phyloP scores from a whole-genome alignment of 2,329 filamentous ascomycete species.

The Clonostachys sp. region DNA sequence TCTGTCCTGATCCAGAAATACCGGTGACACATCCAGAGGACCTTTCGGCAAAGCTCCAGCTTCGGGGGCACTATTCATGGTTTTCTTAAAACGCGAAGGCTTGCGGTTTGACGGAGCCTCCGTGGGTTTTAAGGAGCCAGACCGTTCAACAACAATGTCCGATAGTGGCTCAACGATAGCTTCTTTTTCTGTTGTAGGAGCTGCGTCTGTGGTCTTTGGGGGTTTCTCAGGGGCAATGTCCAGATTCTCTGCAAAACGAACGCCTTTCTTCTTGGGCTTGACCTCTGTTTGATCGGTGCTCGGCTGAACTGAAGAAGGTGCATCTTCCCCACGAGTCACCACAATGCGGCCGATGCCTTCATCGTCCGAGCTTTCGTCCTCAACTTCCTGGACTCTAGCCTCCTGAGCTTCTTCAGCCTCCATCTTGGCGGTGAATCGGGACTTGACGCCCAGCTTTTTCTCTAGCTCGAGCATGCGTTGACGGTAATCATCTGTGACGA shows the following conservation, averaged over 20 bases:
- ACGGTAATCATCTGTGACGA: constrained; percentile 71
- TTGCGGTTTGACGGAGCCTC: constrained; percentile 20
- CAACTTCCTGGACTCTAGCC: constrained; percentile 20
- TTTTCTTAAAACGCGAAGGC: constrained; percentile 48
- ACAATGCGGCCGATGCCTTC: constrained; percentile 54
- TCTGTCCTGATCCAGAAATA: constrained; percentile 28
- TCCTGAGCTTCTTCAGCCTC: constrained; percentile 23
- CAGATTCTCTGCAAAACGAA: constrained; percentile 72
- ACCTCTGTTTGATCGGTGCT: constrained; percentile 5
- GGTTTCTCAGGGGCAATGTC: constrained; percentile 56
- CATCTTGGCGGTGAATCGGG: constrained; percentile 34
- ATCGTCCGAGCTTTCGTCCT: constrained; percentile 23
- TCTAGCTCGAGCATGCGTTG: constrained; percentile 84
- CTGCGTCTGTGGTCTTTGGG: constrained; percentile 2
- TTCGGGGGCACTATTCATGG: constrained; percentile 13
- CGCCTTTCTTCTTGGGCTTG: constrained; percentile 55
- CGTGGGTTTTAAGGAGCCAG: constrained; percentile 14
- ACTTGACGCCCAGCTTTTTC: constrained; percentile 62
- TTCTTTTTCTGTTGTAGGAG: constrained; percentile 13
- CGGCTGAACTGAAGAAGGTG: constrained; percentile 12
- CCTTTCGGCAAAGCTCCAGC: constrained; percentile 22
- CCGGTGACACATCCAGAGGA: constrained; percentile 36
- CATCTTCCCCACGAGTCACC: constrained; percentile 26
- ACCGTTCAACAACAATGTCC: constrained; percentile 45
- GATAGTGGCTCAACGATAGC: constrained; percentile 40